Base-by-base conservation (phyloP, 2,329 filamentous ascomycete genomes). In the Curvularia lunata region DNA sequence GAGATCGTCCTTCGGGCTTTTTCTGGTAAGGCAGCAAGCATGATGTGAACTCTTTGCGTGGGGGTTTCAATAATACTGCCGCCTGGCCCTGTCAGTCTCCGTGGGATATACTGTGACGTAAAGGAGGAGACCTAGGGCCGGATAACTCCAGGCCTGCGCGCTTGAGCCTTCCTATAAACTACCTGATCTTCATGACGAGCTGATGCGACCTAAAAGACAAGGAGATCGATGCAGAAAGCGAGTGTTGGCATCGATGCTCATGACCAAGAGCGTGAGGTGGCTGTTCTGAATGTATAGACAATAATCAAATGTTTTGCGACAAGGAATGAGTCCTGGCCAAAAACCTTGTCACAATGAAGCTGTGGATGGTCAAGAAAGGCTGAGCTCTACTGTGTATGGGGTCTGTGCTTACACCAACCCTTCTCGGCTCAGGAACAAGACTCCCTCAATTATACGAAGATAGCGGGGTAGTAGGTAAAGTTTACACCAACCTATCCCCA, bases 391-490 rank as follows among this genome's bases (percentile, higher is more conserved):
- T 7, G 5, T 37, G n/a, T 37, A 37, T 8, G 34, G 3, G 34
- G 16, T 37, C 16, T 37, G 34, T 37, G 34, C 34, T 37, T 4
- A 37, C 34, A 37, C 16, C 8, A 18, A 18, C 8, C 12, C 9
- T 21, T 21, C 38, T 21, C 8, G 25, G 25, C 25, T 27, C 8
- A 5, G 19, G 16, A 34, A 6, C 13, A 34, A 16, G n/a, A 8
- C 3, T 9, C 32, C 5, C 32, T n/a, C n/a, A 16, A n/a, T n/a
- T 49, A 38, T 21, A 19, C 23, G 25, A n/a, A 40, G 32, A 43
- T 43, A 43, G 49, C 40, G 28, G 49, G 49, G 27, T 37, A 47
- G 32, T 37, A 25, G 37, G 32, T 37, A 23, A 37, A 23, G 48
- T 37, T n/a, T 23, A 43, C 43, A 41, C 28, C 37, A 12, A 42